Evolutionary conservation across 2,329 filamentous ascomycete genomes (phyloP).

Genomic region (Cladosporium velox): DNA sequence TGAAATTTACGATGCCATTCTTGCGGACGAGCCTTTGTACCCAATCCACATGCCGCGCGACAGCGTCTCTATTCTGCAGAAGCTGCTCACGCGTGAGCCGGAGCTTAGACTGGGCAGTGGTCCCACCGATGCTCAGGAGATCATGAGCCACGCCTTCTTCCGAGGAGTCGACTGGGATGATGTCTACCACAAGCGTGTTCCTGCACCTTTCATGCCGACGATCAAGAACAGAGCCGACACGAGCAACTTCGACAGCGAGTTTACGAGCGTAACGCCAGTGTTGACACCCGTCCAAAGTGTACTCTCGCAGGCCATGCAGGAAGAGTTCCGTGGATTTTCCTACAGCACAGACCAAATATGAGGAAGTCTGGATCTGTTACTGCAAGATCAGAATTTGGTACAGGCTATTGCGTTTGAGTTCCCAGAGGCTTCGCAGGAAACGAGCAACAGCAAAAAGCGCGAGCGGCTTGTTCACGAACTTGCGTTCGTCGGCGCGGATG

Average conservation of each 20-base stretch:
- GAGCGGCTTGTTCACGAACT: background rate
- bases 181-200: constrained; percentile 91
- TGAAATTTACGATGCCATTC: constrained; percentile 98
- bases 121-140: constrained; percentile 94
- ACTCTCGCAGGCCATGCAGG: constrained; percentile 96
- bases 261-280: constrained; percentile 96
- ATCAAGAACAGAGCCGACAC: constrained; percentile 95
- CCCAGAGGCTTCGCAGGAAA: no score
- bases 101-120: constrained; percentile 90
- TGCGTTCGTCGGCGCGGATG: no score
- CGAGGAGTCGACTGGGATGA: constrained; percentile 98
- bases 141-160: constrained; percentile 99
- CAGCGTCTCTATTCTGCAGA: constrained; percentile 95
- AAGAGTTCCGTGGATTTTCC: constrained; percentile 98
- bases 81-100: constrained; percentile 91
- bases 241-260: constrained; percentile 99
- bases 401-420: background rate
- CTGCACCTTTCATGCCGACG: constrained; percentile 83
- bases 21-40: constrained; percentile 95
- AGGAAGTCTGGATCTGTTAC: constrained; percentile 26
- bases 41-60: constrained; percentile 98
- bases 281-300: constrained; percentile 97
- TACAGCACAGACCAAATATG: constrained; percentile 76
- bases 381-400: background rate
- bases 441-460: background rate